Evolutionary conservation across 257 asterid genomes (phyloP), one percentile per base, ranked within the genome.

Genomic region (Fraxinus cuspidata): DNA sequence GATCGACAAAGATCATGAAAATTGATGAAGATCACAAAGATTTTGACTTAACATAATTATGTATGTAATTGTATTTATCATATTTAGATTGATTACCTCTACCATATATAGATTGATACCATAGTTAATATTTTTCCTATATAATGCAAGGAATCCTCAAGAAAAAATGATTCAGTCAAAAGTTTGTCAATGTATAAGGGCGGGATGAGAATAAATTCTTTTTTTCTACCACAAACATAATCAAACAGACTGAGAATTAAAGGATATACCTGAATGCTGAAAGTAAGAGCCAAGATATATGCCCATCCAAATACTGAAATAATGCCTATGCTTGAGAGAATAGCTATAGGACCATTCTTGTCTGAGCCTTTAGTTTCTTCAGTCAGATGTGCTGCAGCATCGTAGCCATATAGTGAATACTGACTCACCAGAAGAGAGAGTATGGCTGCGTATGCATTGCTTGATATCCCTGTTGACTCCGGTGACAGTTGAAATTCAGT

Each of bases 321-420:
- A 75, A 88, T 84, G 25, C 85, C 87, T 40, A 87, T 81, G 79
- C 91, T 76, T 0, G 85, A 84, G 10, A 88, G 88, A 47, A 88
- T 88, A 2, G 91, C 88, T 38, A 82, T 78, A 3, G 89, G 92
- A 6, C 92, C 90, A 74, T 80, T 83, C 77, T 82, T 83, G 7
- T 88, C 89, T 3, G 90, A 85, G 7, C 75, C 92, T 72, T 81
- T 83, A 1, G 92, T 88, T 85, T 85, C 90, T 58, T 88, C 89
- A 35, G 87, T 86, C 21, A 88, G 66, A 73, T 86, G 89, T 35
- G 91, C 89, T 0, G 89, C 91, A 19, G 89, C 82, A 72, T 88
- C 91, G 13, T 85, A 88, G 23, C 88, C 90, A 40, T 82, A 85
- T 0, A 86, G 84, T 51, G 85, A 84, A 64, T 83, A 88, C 70